Percentiles rank a stretch among this genome's conserved stretches.
These are phyloP conservation scores for Acacia melanoxylon DNA, from an alignment of 306 rosid genomes.

Conservation along the genomic window DNA sequence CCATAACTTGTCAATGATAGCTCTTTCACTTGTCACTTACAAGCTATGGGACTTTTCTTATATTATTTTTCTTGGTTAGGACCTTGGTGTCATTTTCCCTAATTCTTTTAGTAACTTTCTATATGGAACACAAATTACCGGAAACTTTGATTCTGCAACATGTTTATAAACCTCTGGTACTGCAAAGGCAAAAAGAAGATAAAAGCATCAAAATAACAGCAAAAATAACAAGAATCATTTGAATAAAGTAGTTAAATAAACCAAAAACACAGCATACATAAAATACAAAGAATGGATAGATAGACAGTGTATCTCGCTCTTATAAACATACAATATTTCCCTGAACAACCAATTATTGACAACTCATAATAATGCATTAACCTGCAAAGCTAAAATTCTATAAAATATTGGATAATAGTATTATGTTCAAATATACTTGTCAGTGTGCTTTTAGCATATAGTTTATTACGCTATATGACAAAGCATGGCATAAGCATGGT, in stretches of 20 bases:
- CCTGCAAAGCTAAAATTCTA: background rate
- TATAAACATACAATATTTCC: slow-evolving; percentile 19
- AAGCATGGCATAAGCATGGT: background rate
- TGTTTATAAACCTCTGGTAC: slow-evolving; percentile 68
- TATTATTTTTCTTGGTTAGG: too few relatives aligned
- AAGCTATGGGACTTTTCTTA: too few relatives aligned
- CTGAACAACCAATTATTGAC: background rate
- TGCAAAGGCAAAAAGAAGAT: slow-evolving; percentile 52
- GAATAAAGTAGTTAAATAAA: background rate
- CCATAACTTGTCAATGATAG: too few relatives aligned
- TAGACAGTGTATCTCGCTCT: slow-evolving; percentile 5
- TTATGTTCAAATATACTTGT: background rate
- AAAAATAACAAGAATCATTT: background rate
- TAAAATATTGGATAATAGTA: background rate
- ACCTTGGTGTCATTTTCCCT: too few relatives aligned
- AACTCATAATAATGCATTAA: background rate
- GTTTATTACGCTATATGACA: background rate
- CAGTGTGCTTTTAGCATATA: background rate
- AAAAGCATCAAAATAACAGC: slow-evolving; percentile 29
- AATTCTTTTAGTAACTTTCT: slow-evolving; percentile 15
- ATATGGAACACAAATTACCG: slow-evolving; percentile 51
- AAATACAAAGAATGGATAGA: slow-evolving; percentile 16
- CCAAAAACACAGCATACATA: background rate
- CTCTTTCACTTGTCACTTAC: too few relatives aligned
- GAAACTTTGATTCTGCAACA: slow-evolving; percentile 85